phyloP scores from a whole-genome alignment of 2,329 filamentous ascomycete species.

The Endocalyx cinctus region DNA sequence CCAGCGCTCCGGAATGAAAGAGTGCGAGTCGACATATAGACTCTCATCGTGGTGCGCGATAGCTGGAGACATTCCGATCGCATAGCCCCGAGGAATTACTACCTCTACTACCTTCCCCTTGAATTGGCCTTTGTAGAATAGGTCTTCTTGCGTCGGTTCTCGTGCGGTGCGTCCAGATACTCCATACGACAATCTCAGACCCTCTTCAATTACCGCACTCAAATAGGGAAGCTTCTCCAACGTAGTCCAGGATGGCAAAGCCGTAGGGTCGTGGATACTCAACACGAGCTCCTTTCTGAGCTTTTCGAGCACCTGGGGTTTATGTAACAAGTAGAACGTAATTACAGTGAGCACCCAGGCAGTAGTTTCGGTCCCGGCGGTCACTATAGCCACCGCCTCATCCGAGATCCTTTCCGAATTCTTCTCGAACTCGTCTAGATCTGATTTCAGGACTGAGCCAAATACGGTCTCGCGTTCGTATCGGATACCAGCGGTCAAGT shows the following conservation, averaged over 20 bases:
- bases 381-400: conserved; percentile 27
- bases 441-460: conserved; percentile 23
- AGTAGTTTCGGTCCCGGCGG: conserved; percentile 34
- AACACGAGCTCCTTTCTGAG: conserved; percentile 30
- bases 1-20: conserved; percentile 20
- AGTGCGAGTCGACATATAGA: conserved; percentile 14
- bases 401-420: conserved; percentile 22
- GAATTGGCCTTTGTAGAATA: conserved; percentile 12
- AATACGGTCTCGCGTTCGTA: conserved; percentile 23
- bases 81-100: conserved; percentile 14
- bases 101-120: conserved; percentile 7
- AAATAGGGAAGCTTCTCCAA: conserved; percentile 20
- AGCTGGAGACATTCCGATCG: conserved; percentile 6
- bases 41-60: conserved; percentile 16
- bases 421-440: conserved; percentile 31
- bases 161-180: conserved; percentile 10
- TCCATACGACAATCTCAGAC: conserved; percentile 17
- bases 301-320: conserved; percentile 21
- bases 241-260: conserved; percentile 12
- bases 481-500: conserved; percentile 2
- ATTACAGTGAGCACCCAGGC: conserved; percentile 28
- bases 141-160: conserved; percentile 12
- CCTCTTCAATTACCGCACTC: conserved; percentile 15
- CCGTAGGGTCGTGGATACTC: conserved; percentile 6
- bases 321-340: conserved; percentile 30